Evolutionary conservation across 2,329 filamentous ascomycete genomes (phyloP).

Genomic region (Curvularia verruculosa): DNA sequence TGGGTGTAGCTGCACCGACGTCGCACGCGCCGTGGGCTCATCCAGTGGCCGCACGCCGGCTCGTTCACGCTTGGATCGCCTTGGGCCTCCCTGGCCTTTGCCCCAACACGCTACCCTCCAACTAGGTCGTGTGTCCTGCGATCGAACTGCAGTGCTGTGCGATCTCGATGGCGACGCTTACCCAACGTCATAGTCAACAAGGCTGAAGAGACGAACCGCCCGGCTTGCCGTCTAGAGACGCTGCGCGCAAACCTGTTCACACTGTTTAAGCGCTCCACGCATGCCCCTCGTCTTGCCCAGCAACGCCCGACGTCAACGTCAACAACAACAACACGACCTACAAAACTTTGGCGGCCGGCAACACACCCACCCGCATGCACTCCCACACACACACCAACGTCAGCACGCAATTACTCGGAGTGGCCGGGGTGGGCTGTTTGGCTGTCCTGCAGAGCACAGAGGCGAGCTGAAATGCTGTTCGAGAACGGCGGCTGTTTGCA

Average conservation of each 20-base stretch:
- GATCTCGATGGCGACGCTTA: conserved; percentile 37
- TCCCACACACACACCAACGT: conserved; percentile 10
- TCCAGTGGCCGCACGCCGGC: conserved; percentile 31
- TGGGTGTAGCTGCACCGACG: conserved; percentile 38
- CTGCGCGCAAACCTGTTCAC: conserved; percentile 13
- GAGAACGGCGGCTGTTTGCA: conserved; percentile 36
- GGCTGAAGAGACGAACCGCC: conserved; percentile 31
- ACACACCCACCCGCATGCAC: no score
- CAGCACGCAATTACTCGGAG: conserved; percentile 29
- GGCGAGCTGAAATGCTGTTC: conserved; percentile 41
- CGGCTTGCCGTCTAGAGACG: conserved; percentile 25
- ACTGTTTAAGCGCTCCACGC: conserved; percentile 17
- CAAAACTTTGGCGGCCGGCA: no score
- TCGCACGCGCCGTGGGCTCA: conserved; percentile 31
- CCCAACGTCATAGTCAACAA: conserved; percentile 43
- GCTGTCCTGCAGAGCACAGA: conserved; percentile 28
- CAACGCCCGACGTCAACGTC: conserved; percentile 1
- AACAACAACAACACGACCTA: conserved; percentile 4
- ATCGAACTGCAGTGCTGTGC: conserved; percentile 36
- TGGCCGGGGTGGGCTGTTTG: conserved; percentile 29
- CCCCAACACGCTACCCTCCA: conserved; percentile 34
- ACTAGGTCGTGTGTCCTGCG: conserved; percentile 30
- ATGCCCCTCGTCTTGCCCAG: conserved; percentile 1
- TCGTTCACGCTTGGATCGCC: conserved; percentile 38
- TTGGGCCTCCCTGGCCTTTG: conserved; percentile 36